Evolutionary conservation across 2,329 filamentous ascomycete genomes (phyloP).

Genomic region (Aspergillus floridensis): DNA sequence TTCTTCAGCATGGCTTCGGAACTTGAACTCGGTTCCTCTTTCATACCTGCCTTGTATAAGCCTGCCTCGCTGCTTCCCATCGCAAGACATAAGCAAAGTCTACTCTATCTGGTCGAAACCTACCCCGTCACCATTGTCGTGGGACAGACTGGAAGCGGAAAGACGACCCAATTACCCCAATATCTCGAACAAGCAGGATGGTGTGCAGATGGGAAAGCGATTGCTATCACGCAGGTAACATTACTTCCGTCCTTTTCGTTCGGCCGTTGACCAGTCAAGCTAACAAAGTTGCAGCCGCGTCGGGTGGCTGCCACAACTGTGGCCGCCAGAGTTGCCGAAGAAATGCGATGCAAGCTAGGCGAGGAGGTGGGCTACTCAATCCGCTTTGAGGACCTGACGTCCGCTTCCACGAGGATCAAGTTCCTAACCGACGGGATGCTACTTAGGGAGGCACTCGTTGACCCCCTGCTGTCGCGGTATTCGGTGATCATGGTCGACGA

Average conservation of each 20-base stretch:
- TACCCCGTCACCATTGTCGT: conserved; percentile 83
- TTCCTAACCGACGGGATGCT: conserved; percentile 93
- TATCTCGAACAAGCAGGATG: conserved; percentile 86
- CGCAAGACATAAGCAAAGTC: conserved; percentile 70
- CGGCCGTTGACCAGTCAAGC: conserved; percentile 1
- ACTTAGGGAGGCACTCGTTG: conserved; percentile 86
- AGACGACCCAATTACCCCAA: conserved; percentile 93
- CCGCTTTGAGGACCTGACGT: conserved; percentile 86
- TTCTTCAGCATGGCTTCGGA: conserved; percentile 41
- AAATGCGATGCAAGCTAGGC: conserved; percentile 79
- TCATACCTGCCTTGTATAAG: conserved; percentile 82
- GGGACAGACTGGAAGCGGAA: conserved; percentile 91
- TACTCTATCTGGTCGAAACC: conserved; percentile 84
- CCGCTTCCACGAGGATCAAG: conserved; percentile 80
- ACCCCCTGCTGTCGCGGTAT: conserved; percentile 85
- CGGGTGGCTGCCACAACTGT: conserved; percentile 89
- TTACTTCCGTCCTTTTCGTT: conserved; percentile 25
- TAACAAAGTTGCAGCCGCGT: conserved; percentile 61
- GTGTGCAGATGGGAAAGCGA: conserved; percentile 76
- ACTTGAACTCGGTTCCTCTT: conserved; percentile 44
- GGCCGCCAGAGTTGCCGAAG: conserved; percentile 82
- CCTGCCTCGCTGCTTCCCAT: conserved; percentile 82
- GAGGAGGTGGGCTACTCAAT: conserved; percentile 94
- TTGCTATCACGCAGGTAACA: conserved; percentile 84
- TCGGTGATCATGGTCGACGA: conserved; percentile 98